Evolutionary conservation across 164 flowering plant genomes (phyloP), one percentile per base, ranked within the genome.

Genomic region (Magnolia changhungtana): DNA sequence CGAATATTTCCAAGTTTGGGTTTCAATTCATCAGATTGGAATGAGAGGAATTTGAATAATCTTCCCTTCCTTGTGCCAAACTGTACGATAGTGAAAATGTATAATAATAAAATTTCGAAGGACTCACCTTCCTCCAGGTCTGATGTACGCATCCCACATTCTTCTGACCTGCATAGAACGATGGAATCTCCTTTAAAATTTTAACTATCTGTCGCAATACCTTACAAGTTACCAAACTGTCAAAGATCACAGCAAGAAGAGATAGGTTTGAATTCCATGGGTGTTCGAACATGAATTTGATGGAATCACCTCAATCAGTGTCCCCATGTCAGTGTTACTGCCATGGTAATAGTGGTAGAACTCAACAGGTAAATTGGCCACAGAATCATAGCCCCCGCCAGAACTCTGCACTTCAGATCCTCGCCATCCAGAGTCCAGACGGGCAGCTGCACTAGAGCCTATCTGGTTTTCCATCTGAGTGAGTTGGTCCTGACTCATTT

Each of bases 291-390:
- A 29, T 27, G 68, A 19, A 73, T 73, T 61, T 61, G 75, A 5
- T 13, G 3, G 63, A 72, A 73, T 81, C 67, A 96, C 99, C 97
- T 94, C 97, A 79, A 96, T 89, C 64, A 96, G 92, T 31, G 97
- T 96, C 69, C 98, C 98, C 90, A 96, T 84, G 78, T 96, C 99
- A 67, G 84, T 86, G 79, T 81, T 89, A 88, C 97, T 90, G n/a
- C 98, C 98, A 83, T 94, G 92, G 82, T 94, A 94, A 71, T 96
- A 96, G 77, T 94, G 98, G 78, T 94, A 96, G 79, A 94, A 94
- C 78, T 96, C 99, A 55, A 85, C 78, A 0, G 98, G 99, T 79
- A 92, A 84, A 79, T 78, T 89, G 66, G 88, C 79, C 21, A 88
- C 78, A 58, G 87, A 77, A 78, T 89, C 92, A 71, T 88, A 88